phyloP scores from a whole-genome alignment of 2,329 filamentous ascomycete genomes.

The Aspergillus amoenus region DNA sequence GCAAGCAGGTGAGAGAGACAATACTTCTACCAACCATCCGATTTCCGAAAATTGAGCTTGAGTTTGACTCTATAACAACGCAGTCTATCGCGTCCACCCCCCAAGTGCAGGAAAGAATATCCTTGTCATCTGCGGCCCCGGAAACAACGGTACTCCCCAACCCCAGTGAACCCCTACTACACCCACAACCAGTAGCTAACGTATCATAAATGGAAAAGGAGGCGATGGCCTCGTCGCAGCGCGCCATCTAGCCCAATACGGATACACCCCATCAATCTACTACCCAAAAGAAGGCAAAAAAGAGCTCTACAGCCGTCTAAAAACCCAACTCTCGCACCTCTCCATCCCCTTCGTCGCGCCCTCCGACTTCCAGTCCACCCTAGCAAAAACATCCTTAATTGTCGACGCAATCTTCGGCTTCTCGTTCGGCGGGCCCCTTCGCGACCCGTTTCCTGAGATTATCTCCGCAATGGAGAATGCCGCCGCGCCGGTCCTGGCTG shows the following conservation, averaged over 20 bases:
- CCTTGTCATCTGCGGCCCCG: slow-evolving; percentile 87
- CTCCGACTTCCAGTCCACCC: slow-evolving; percentile 69
- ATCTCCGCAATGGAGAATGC: slow-evolving; percentile 75
- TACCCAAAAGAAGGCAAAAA: slow-evolving; percentile 92
- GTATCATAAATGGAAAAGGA: slow-evolving; percentile 50
- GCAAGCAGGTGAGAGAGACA: slow-evolving; percentile 65
- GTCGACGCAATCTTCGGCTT: slow-evolving; percentile 96
- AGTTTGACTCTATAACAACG: neutral
- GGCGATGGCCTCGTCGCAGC: slow-evolving; percentile 94
- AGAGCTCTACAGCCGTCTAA: slow-evolving; percentile 74
- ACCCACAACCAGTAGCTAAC: neutral
- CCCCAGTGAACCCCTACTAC: neutral
- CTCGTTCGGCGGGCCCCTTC: slow-evolving; percentile 85
- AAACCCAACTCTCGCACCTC: slow-evolving; percentile 80
- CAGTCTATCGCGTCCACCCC: slow-evolving; percentile 84
- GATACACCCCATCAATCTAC: slow-evolving; percentile 84
- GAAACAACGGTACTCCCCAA: slow-evolving; percentile 57
- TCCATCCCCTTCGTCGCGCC: slow-evolving; percentile 67
- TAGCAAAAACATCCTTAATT: slow-evolving; percentile 72
- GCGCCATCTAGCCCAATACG: slow-evolving; percentile 86
- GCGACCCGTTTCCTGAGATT: slow-evolving; percentile 85
- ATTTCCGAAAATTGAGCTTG: neutral
- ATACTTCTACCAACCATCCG: neutral
- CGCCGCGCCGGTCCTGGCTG: slow-evolving; percentile 74
- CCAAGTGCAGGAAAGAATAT: slow-evolving; percentile 68